A percentile compares a stretch with the other conserved stretches of the same genome.
phyloP scores from a whole-genome alignment of 176 grass and related monocot genomes.

The sorghum (Sorghum bicolor) region DNA sequence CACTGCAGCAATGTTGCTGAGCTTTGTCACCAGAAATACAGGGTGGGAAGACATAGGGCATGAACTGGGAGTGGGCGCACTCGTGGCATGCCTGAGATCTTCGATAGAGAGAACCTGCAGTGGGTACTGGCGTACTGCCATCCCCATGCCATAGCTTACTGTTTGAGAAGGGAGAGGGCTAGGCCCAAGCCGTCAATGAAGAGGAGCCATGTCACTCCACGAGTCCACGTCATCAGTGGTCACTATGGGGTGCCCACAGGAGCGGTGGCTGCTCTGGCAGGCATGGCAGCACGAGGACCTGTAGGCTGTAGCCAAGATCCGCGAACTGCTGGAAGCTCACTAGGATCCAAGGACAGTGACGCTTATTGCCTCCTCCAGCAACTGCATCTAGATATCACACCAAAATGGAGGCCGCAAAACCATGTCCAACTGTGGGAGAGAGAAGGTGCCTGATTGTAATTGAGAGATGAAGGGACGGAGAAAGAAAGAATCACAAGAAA shows the following conservation, averaged over 20 bases:
- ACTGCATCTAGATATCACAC: no score
- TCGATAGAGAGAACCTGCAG: no score
- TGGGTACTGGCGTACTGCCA: background rate
- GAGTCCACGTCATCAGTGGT: background rate
- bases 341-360: background rate
- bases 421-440: background rate
- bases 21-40: no score
- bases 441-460: background rate
- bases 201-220: background rate
- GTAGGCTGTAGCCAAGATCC: no score
- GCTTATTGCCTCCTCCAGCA: background rate
- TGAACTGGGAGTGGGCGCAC: background rate
- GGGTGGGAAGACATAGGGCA: background rate
- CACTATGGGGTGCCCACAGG: background rate
- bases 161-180: no score
- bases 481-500: background rate
- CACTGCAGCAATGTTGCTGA: no score
- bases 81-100: background rate
- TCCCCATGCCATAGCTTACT: background rate
- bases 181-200: background rate
- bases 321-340: background rate
- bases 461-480: background rate
- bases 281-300: background rate
- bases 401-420: background rate
- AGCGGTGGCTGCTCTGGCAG: background rate